These are phyloP conservation scores for Thyridium curvatum DNA, from an alignment of 2,329 filamentous ascomycete species.

Conservation along the genomic window DNA sequence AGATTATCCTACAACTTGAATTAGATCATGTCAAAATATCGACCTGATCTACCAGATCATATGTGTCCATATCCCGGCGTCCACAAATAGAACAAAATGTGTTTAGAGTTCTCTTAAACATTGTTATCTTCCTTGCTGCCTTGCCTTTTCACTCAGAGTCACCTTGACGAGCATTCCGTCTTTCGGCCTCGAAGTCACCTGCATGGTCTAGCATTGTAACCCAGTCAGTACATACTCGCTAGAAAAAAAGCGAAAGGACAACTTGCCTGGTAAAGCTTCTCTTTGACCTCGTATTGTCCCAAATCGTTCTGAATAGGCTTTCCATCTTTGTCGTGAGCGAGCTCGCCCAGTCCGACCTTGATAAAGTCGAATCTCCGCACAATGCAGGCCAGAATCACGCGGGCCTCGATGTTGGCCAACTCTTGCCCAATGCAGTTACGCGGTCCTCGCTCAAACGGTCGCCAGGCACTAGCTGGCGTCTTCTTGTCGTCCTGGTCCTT, in stretches of 20 bases:
- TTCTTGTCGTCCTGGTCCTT: conserved; percentile 2
- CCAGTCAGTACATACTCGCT: not conserved
- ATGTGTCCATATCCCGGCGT: no score
- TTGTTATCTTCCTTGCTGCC: not conserved
- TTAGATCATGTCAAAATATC: no score
- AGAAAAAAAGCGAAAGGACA: not conserved
- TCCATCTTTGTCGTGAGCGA: conserved; percentile 14
- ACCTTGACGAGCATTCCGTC: conserved; percentile 19
- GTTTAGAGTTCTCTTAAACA: no score
- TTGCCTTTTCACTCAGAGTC: conserved; percentile 8
- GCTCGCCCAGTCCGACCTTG: conserved; percentile 22
- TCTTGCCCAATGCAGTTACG: conserved; percentile 50
- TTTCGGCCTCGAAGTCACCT: conserved; percentile 19
- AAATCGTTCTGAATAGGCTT: conserved; percentile 11
- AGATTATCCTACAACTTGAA: no score
- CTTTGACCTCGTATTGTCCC: conserved; percentile 16
- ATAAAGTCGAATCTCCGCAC: conserved; percentile 21
- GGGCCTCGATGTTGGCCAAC: conserved; percentile 33
- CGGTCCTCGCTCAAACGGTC: conserved; percentile 46
- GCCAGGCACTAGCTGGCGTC: conserved; percentile 35
- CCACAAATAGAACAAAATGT: no score
- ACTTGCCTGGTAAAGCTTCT: conserved; percentile 19
- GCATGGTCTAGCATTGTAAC: conserved; percentile 10
- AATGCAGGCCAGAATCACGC: conserved; percentile 21
- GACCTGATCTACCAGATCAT: no score